Percentiles rank a stretch among this genome's conserved stretches.
Evolutionary conservation across 1,284 basidiomycete species (phyloP).

Genomic region (Sanghuangporus weigelae): DNA sequence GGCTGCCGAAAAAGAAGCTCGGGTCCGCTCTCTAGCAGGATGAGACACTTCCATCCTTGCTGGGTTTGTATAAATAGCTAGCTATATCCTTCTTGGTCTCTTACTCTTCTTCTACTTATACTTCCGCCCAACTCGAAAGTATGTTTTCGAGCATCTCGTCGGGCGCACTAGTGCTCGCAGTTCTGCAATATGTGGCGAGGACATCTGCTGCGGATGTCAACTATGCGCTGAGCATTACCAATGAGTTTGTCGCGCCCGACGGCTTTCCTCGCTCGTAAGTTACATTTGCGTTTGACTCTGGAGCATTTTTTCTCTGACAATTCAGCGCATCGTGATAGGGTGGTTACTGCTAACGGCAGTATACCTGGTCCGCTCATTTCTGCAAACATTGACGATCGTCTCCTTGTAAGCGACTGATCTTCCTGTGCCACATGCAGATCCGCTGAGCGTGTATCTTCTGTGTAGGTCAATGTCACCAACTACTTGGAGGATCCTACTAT

Average conservation of each 20-base stretch:
- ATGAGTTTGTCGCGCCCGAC: slow-evolving; percentile 34
- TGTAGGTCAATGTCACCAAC: slow-evolving; percentile 14
- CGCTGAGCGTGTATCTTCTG: not conserved
- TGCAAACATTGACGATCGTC: slow-evolving; percentile 20
- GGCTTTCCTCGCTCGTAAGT: slow-evolving; percentile 34
- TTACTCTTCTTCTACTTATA: not conserved
- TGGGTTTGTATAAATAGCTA: not conserved
- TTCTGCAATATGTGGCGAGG: not conserved
- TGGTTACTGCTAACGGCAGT: slow-evolving; percentile 18
- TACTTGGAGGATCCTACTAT: slow-evolving; percentile 20
- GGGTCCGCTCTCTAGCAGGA: not conserved
- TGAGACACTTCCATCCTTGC: not conserved
- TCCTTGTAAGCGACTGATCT: slow-evolving; percentile 13
- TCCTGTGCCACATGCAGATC: not conserved
- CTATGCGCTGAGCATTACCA: slow-evolving; percentile 28
- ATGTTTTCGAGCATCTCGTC: not conserved
- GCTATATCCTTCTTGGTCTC: not conserved
- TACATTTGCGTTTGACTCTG: not conserved
- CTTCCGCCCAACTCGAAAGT: not conserved
- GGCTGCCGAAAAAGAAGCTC: not conserved
- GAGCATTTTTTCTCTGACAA: not conserved
- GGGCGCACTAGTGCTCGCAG: not conserved
- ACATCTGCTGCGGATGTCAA: slow-evolving; percentile 1
- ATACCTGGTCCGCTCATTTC: slow-evolving; percentile 20
- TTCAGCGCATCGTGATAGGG: not conserved